Base-by-base conservation (phyloP, 768 basidiomycete species). In the Mycena maculata region DNA sequence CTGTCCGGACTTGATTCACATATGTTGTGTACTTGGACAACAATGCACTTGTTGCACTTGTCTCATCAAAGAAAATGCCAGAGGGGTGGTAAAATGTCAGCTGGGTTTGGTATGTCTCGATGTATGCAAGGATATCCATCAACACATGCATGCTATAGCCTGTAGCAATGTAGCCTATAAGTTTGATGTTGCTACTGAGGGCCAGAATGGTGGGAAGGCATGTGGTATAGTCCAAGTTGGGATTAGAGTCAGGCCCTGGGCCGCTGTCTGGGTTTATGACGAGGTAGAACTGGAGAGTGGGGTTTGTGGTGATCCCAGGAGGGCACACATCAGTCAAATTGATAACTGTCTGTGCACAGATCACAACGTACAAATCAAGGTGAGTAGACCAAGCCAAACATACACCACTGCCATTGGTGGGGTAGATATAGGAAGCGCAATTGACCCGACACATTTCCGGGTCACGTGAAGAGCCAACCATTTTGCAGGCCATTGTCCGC, bases 31-130 rank as follows among this genome's bases (percentile, higher is more conserved):
- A 82, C 47, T 49, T 66, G 1, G 67, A 36, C 11, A 80, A 30
- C n/a, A 72, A 54, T 5, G 23, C 41, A 12, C 62, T 56, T 20
- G 60, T 60, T 2, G 71, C 72, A 9, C 70, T 54, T 4, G 74
- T 77, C 63, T 82, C 74, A 47, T 82, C 80, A 67, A 80, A 79
- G 67, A 81, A 81, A 22, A 82, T 78, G 1, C 81, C 80, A 22
- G 76, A 70, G 0, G 71, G 73, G 12, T 70, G 59, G 62, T 80
- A 82, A 1, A 75, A 59, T 16, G 69, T 55, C 0, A 61, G 58
- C 81, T 80, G 81, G 1, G 64, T 60, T 4, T 62, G 67, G 54
- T 81, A 82, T 8, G 76, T 78, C 30, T 72, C 45, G 33, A 81
- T 71, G 36, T 80, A 78, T 6, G 67, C 47, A 15, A 25, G 67